A percentile compares a stretch with the other conserved stretches of the same genome.
These are phyloP conservation scores for Blastocystis sp. DNA, from an alignment of 352 stramenopile genomes.

Conservation along the genomic window DNA sequence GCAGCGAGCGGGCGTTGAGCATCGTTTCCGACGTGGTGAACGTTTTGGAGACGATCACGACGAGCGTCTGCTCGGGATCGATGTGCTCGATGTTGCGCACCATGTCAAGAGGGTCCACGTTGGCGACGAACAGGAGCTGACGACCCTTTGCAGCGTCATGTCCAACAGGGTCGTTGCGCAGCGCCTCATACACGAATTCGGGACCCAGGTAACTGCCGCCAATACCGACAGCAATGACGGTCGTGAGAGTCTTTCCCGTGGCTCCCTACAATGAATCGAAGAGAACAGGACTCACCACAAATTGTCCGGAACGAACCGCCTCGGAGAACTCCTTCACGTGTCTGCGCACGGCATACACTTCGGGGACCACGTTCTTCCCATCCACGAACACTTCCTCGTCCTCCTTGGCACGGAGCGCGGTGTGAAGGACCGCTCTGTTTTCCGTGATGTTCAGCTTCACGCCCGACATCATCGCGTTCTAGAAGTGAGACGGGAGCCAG, in stretches of 20 bases:
- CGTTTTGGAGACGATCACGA: slow-evolving; percentile 96
- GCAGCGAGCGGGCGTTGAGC: slow-evolving; percentile 93
- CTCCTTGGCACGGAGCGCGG: slow-evolving; percentile 88
- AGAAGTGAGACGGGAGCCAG: slow-evolving; percentile 71
- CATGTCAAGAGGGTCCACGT: slow-evolving; percentile 96
- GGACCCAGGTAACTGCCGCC: slow-evolving; percentile 92
- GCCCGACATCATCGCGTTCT: slow-evolving; percentile 87
- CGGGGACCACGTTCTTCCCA: slow-evolving; percentile 90
- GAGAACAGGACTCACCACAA: slow-evolving; percentile 75
- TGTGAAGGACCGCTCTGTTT: slow-evolving; percentile 92
- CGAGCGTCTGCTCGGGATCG: slow-evolving; percentile 91
- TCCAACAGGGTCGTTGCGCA: slow-evolving; percentile 84
- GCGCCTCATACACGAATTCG: slow-evolving; percentile 93
- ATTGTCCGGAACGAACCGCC: slow-evolving; percentile 85
- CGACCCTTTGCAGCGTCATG: slow-evolving; percentile 84
- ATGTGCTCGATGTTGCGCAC: slow-evolving; percentile 86
- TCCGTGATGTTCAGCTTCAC: slow-evolving; percentile 94
- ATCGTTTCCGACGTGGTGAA: slow-evolving; percentile 99
- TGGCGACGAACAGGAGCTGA: slow-evolving; percentile 92
- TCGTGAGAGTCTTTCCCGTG: slow-evolving; percentile 91
- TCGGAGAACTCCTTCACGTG: slow-evolving; percentile 90
- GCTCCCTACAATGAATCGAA: slow-evolving; percentile 78
- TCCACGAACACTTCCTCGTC: slow-evolving; percentile 86
- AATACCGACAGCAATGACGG: slow-evolving; percentile 94
- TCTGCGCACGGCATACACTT: slow-evolving; percentile 92